A percentile compares a stretch with the other conserved stretches of the same genome.
These are phyloP conservation scores for Cladosporium colombiae DNA, from an alignment of 2,329 filamentous ascomycete genomes.

Conservation along the genomic window DNA sequence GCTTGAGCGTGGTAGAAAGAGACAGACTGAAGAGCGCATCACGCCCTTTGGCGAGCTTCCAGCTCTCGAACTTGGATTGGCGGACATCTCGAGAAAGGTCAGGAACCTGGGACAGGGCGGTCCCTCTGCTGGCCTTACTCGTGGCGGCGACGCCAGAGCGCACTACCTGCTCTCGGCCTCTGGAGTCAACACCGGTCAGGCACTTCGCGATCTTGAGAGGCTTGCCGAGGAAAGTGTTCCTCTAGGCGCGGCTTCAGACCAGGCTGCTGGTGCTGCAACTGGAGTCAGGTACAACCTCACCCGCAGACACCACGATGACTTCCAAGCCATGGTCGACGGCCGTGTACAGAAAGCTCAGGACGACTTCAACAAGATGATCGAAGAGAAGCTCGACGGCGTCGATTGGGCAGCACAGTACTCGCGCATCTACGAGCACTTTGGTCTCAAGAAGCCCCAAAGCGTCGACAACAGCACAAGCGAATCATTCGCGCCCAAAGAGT, in stretches of 20 bases:
- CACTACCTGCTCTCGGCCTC: conserved; percentile 93
- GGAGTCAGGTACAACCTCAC: conserved; percentile 36
- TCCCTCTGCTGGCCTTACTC: conserved; percentile 54
- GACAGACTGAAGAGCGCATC: conserved; percentile 66
- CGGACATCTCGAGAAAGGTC: conserved; percentile 76
- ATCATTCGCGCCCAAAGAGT: conserved; percentile 26
- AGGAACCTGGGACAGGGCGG: conserved; percentile 77
- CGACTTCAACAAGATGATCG: conserved; percentile 91
- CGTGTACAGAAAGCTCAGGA: conserved; percentile 75
- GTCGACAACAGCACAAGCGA: conserved; percentile 37
- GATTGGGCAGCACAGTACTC: conserved; percentile 95
- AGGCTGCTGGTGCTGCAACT: conserved; percentile 9
- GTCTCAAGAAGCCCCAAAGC: conserved; percentile 59
- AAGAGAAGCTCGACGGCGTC: conserved; percentile 83
- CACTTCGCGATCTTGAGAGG: conserved; percentile 72
- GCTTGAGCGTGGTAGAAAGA: conserved; percentile 65
- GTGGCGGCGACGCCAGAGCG: conserved; percentile 53
- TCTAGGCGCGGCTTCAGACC: conserved; percentile 2
- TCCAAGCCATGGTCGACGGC: conserved; percentile 54
- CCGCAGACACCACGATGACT: conserved; percentile 55
- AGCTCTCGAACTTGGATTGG: conserved; percentile 84
- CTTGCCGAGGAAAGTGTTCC: conserved; percentile 28
- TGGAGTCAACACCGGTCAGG: conserved; percentile 82
- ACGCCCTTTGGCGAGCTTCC: conserved; percentile 74
- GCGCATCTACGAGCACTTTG: conserved; percentile 94